Evolutionary conservation across 495 filamentous ascomycete species (phyloP).

Genomic region (Darksidea phi): DNA sequence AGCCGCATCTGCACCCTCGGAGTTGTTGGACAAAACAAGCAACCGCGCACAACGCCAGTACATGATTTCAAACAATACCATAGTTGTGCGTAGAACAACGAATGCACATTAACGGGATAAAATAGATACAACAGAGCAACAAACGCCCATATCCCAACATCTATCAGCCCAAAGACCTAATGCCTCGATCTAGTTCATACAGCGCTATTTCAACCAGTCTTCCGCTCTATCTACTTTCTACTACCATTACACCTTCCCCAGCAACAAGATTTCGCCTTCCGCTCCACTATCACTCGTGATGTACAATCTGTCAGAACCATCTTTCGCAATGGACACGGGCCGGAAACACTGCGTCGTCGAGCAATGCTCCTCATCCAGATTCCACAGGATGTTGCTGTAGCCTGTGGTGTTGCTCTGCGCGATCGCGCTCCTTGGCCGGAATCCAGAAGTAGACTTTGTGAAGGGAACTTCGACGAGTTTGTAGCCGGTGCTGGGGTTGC

Average conservation of each 20-base stretch:
- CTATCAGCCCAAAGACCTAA: no score
- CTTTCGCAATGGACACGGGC: constrained; percentile 27
- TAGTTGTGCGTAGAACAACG: no score
- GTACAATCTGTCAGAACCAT: constrained; percentile 29
- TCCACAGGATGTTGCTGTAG: constrained; percentile 28
- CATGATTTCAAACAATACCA: no score
- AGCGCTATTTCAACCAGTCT: no score
- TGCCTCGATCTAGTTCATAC: no score
- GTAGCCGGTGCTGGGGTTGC: constrained; percentile 23
- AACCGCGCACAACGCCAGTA: no score
- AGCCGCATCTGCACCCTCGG: no score
- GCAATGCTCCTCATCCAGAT: constrained; percentile 8
- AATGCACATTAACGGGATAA: no score
- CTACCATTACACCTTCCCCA: constrained; percentile 14
- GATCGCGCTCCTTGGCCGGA: constrained; percentile 1
- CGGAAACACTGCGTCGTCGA: constrained; percentile 31
- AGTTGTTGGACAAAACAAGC: no score
- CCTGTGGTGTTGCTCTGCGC: constrained; percentile 3
- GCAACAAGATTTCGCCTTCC: constrained; percentile 26
- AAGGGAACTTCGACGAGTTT: constrained; percentile 31
- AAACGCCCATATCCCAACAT: not conserved
- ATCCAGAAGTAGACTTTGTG: constrained; percentile 2
- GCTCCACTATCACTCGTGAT: constrained; percentile 27
- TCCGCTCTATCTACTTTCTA: no score
- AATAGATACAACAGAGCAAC: no score